Conservation (phyloP, 352 stramenopile species). For the Phytopythium cucurbitacearum region DNA sequence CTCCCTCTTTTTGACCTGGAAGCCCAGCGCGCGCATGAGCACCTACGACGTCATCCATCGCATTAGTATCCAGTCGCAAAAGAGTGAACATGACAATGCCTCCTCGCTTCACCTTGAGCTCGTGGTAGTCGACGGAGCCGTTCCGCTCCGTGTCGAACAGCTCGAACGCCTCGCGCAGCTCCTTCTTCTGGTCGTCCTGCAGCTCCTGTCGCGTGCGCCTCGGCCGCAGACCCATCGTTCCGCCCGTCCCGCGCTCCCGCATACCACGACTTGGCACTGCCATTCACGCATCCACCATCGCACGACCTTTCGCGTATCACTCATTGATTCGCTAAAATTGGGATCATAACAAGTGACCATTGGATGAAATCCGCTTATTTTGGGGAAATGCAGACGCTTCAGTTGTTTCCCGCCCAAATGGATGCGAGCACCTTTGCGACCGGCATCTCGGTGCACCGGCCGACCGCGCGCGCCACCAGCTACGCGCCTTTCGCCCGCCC, state of each 20-base stretch:
- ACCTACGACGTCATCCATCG: conserved; percentile 19
- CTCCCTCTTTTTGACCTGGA: conserved; percentile 88
- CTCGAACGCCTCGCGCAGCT: conserved; percentile 91
- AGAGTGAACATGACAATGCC: background rate
- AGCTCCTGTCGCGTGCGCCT: conserved; percentile 68
- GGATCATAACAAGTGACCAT: background rate
- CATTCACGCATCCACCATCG: background rate
- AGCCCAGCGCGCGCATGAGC: conserved; percentile 91
- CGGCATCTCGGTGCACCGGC: conserved; percentile 49
- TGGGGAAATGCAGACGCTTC: background rate
- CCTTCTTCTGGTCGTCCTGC: conserved; percentile 81
- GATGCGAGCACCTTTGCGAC: conserved; percentile 45
- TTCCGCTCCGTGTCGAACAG: conserved; percentile 92
- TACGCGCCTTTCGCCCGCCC: conserved; percentile 22
- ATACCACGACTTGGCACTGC: background rate
- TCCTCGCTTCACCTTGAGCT: conserved; percentile 76
- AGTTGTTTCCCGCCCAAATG: conserved; percentile 15
- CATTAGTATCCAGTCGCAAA: background rate
- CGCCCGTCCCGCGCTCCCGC: conserved; percentile 10
- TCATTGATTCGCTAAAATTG: conserved; percentile 18
- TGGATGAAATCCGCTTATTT: conserved; percentile 5
- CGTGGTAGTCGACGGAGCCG: conserved; percentile 90
- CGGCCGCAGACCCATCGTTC: conserved; percentile 3
- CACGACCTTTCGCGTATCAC: conserved; percentile 2
- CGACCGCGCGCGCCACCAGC: conserved; percentile 4